Base-by-base conservation (phyloP, 352 stramenopile species). In the Pythium vanterpoolii region DNA sequence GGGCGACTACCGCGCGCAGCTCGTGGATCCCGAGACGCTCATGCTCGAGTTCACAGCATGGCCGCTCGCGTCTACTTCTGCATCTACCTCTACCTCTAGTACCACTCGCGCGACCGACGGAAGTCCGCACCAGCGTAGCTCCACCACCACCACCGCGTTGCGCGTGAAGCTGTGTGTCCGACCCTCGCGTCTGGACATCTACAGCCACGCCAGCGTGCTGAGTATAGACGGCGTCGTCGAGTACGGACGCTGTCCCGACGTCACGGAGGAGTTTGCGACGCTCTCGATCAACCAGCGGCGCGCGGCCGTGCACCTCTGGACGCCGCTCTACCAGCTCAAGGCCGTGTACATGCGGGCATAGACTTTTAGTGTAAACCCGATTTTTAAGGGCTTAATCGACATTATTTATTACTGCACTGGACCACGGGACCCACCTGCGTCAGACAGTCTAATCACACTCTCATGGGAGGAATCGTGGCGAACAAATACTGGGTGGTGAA, bases 1-100 rank as follows among this genome's bases (percentile, higher is more conserved):
- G 46, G 74, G 74, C 24, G 74, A 87, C 48, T 87, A 87, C 50
- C 57, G 71, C 26, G 76, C 71, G 1, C 68, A 81, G 21, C 13
- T 75, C 18, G 50, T 72, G 4, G 23, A 63, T 61, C 2, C 48
- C 48, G 7, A 70, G 24, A 61, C 50, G 46, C 68, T 83, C 49
- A 58, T 72, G 27, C 53, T 80, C 36, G 74, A 80, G 59, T 72
- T 79, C 33, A 55, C 31, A 27, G 72, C 61, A 21, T 74, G 53
- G 52, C 61, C 61, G 16, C 14, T 34, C 4, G 51, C 43, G 11
- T 4, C 7, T 18, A 2, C 19, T n/a, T 39, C 33, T 39, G 33
- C 33, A 39, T n/a, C n/a, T n/a, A n/a, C n/a, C n/a, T n/a, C 33
- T 18, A 49, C 21, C 21, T 19, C 40, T 9, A 46, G 43, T 18